phyloP scores from a whole-genome alignment of 2,329 filamentous ascomycete genomes.

The Aspergillus terreus region DNA sequence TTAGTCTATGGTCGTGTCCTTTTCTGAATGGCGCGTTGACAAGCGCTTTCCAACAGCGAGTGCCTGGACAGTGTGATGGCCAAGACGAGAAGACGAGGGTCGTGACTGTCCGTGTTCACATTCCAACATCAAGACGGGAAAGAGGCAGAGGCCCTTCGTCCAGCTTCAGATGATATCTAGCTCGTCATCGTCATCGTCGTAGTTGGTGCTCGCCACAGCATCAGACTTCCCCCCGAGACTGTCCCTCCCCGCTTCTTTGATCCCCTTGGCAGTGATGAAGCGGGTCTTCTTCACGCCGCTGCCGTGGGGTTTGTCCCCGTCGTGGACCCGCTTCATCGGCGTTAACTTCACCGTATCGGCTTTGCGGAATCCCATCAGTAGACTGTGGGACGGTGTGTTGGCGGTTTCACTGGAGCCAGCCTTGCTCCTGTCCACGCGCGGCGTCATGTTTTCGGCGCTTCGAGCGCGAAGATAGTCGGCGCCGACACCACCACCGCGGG shows the following conservation, averaged over 20 bases:
- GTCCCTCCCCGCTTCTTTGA: constrained; percentile 71
- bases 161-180: constrained; percentile 42
- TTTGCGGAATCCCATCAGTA: constrained; percentile 28
- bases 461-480: constrained; percentile 44
- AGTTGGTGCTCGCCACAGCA: constrained; percentile 40
- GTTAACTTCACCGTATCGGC: constrained; percentile 40
- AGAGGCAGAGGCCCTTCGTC: not conserved
- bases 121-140: not conserved
- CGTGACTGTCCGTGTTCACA: not conserved
- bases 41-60: not conserved
- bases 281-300: constrained; percentile 62
- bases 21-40: not conserved
- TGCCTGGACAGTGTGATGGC: not conserved
- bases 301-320: constrained; percentile 29
- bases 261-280: constrained; percentile 75
- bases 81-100: not conserved
- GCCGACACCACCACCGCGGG: constrained; percentile 33
- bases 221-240: constrained; percentile 58
- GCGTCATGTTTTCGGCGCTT: constrained; percentile 19
- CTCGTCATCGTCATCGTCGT: constrained; percentile 51
- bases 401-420: not conserved
- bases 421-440: constrained; percentile 1
- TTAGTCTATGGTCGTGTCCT: not conserved
- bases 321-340: constrained; percentile 37
- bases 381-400: constrained; percentile 7